Conservation (phyloP, 2,329 filamentous ascomycete genomes). For the Orbilia oligospora region DNA sequence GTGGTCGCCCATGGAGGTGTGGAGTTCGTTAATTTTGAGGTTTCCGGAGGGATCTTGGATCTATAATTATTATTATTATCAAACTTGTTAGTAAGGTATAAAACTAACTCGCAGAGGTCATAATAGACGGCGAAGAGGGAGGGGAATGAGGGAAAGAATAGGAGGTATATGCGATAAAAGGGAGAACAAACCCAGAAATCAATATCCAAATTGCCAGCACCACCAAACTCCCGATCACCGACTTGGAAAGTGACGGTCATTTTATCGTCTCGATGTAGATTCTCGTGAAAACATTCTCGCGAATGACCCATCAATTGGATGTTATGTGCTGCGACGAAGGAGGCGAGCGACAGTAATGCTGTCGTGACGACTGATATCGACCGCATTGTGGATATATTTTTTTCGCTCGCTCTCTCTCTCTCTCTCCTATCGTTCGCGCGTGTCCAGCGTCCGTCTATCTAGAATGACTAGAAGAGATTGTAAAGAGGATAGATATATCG, state of each 20-base stretch:
- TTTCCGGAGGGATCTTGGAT: conserved; percentile 83
- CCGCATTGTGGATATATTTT: conserved; percentile 43
- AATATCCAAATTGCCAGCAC: conserved; percentile 92
- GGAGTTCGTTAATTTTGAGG: conserved; percentile 84
- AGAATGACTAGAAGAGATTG: background rate
- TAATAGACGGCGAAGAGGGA: background rate
- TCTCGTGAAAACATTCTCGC: conserved; percentile 97
- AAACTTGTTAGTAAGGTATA: background rate
- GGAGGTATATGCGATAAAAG: too few species aligned
- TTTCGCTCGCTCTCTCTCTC: too few species aligned
- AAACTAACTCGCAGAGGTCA: too few species aligned
- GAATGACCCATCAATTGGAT: conserved; percentile 94
- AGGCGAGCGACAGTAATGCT: conserved; percentile 70
- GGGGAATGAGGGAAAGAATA: too few species aligned
- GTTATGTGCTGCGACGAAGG: conserved; percentile 81
- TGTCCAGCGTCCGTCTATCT: background rate
- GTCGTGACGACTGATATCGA: conserved; percentile 51
- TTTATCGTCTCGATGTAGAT: conserved; percentile 90
- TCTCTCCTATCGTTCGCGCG: too few species aligned
- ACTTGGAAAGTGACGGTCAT: conserved; percentile 99
- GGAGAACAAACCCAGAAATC: conserved; percentile 87
- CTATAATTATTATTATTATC: conserved; percentile 68
- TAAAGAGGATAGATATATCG: too few species aligned
- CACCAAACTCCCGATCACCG: conserved; percentile 94
- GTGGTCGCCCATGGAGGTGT: conserved; percentile 90